Evolutionary conservation across 2,329 filamentous ascomycete species (phyloP).

Genomic region (Neodidymelliopsis sp.): DNA sequence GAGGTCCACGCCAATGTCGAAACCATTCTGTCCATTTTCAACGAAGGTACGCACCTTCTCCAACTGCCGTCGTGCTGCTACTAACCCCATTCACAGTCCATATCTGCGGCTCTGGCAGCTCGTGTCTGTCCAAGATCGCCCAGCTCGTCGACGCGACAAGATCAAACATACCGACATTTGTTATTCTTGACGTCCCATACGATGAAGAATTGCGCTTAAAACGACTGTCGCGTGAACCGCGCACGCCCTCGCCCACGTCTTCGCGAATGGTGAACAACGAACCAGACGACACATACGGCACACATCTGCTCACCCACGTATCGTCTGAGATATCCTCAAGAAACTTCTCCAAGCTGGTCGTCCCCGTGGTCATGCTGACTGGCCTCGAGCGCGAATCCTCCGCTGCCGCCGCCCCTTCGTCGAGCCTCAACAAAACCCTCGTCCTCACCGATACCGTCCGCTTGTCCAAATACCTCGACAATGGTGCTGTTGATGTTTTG

Average conservation of each 20-base stretch:
- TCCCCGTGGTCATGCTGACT: slow-evolving; percentile 52
- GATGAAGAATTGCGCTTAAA: slow-evolving; percentile 52
- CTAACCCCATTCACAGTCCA: slow-evolving; percentile 44
- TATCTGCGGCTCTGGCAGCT: slow-evolving; percentile 49
- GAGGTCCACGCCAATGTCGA: slow-evolving; percentile 52
- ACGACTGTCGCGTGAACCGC: slow-evolving; percentile 51
- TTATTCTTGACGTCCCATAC: slow-evolving; percentile 54
- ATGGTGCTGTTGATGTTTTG: slow-evolving; percentile 86
- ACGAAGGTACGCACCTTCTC: slow-evolving; percentile 44
- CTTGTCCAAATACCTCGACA: slow-evolving; percentile 78
- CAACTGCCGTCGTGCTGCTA: not conserved
- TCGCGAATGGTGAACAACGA: slow-evolving; percentile 43
- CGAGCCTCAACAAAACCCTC: slow-evolving; percentile 44
- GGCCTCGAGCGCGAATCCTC: slow-evolving; percentile 46
- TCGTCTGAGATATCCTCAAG: slow-evolving; percentile 52
- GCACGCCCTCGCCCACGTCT: slow-evolving; percentile 50
- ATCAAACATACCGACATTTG: slow-evolving; percentile 48
- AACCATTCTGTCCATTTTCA: slow-evolving; percentile 51
- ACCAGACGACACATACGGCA: slow-evolving; percentile 53
- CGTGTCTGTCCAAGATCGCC: slow-evolving; percentile 48
- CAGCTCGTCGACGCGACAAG: slow-evolving; percentile 44
- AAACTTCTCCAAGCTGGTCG: slow-evolving; percentile 50
- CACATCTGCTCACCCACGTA: slow-evolving; percentile 52
- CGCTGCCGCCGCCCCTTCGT: slow-evolving; percentile 40
- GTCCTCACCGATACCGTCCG: slow-evolving; percentile 58